Base-by-base conservation (phyloP, 345 rosid genomes). In the Raphanus raphanistrum region DNA sequence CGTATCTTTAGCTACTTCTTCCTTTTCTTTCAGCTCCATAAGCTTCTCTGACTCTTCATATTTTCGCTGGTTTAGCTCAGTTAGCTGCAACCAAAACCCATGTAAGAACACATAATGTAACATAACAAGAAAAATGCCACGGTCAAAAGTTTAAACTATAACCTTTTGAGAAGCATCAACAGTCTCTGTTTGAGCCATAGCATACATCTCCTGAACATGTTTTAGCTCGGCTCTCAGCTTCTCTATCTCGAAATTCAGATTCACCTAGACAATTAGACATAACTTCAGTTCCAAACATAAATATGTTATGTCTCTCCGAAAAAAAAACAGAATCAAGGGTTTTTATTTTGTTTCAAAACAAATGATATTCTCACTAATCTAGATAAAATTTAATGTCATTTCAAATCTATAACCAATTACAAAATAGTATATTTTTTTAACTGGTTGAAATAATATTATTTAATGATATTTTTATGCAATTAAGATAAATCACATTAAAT, bases 161-260 rank as follows among this genome's bases (percentile, higher is more conserved):
- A 94, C 98, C 98, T 87, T 89, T 59, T 87, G 78, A 5, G 97
- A 89, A 68, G 97, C 94, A 81, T 88, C 95, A 13, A 80, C 82
- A 52, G 91, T 85, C 83, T 94, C 98, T 62, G 81, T 87, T 70
- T 87, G 97, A 81, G 97, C 95, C 75, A 83, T 64, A 1, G 97
- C 97, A 55, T 92, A 86, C 84, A 90, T 89, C 63, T 90, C 97
- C 45, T 82, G 92, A 72, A 75, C 84, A 55, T 88, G 98, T 77
- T 93, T 92, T 38, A 94, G 92, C 78, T 92, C 97, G 27, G 81
- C 81, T 84, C 90, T 90, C 66, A 94, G 87, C 87, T 92, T 92
- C 83, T 94, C 97, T 71, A 94, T 77, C 97, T 94, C 97, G 71
- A 87, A 89, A 82, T 80, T 82, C 68, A 90, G 62, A 69, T 85